Evolutionary conservation across 257 asterid species (phyloP).

Genomic region (Linderniella brevidens): DNA sequence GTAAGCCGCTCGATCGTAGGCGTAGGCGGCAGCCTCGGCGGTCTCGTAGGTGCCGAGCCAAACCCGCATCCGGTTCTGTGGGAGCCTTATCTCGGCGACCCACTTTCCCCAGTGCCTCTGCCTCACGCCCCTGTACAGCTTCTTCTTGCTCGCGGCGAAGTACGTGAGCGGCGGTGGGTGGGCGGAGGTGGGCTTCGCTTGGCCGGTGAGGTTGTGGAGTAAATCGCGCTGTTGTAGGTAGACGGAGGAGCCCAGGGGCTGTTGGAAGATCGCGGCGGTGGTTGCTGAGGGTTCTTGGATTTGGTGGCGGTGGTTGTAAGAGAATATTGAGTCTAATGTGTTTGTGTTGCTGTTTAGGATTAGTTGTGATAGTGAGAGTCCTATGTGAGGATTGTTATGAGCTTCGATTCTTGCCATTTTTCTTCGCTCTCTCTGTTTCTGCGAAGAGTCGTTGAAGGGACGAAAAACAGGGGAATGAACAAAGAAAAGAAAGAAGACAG

Average conservation of each 20-base stretch:
- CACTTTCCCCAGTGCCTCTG: slow-evolving; percentile 99
- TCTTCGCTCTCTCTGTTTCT: not conserved
- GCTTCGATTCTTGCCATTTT: not conserved
- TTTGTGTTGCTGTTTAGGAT: no score
- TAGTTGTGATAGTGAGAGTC: no score
- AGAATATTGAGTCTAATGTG: no score
- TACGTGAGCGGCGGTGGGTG: slow-evolving; percentile 9
- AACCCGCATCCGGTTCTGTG: slow-evolving; percentile 78
- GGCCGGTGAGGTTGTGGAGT: no score
- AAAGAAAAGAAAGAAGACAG: no score
- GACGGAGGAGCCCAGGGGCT: no score
- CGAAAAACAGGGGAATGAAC: not conserved
- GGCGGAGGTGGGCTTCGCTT: not conserved
- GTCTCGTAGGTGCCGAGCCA: slow-evolving; percentile 95
- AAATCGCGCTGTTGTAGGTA: no score
- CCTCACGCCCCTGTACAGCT: slow-evolving; percentile 85
- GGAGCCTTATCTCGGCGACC: slow-evolving; percentile 94
- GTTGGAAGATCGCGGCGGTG: no score
- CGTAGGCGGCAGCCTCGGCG: slow-evolving; percentile 92
- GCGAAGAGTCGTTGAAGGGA: not conserved
- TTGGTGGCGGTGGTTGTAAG: no score
- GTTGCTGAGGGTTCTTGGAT: no score
- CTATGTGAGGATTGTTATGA: no score
- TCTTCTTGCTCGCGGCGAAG: slow-evolving; percentile 42
- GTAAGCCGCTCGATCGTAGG: slow-evolving; percentile 85